Base-by-base conservation (phyloP, 192 early-diverging fungal species). In the Coemansia sp. region DNA sequence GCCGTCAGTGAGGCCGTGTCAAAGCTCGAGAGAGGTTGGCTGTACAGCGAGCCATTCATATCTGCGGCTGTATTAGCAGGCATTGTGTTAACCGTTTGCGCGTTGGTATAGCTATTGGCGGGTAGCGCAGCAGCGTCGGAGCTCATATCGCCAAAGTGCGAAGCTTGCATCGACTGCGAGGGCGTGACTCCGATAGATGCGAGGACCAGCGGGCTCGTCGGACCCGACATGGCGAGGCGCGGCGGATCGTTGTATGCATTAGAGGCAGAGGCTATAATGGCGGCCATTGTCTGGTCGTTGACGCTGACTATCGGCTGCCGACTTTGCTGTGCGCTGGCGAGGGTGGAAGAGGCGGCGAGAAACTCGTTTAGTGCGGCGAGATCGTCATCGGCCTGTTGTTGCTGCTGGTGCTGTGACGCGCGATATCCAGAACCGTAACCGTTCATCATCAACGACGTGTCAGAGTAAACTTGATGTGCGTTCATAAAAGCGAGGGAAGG, bases 151-250 rank as follows among this genome's bases (percentile, higher is more conserved):
- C 58, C 55, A 13, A 82, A 42, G 28, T 77, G 75, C 26, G 67
- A 63, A 2, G 68, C 62, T 53, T 70, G 77, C 42, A 71, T 70
- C 21, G 80, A 74, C 43, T 77, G 80, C 6, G 66, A 69, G 1
- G 80, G 75, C 13, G 80, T 77, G 42, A 66, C 69, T 0, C 72
- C 80, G 8, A 69, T 68, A 21, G 80, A 68, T 63, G 64, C 70
- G 58, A 73, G 26, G 17, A 70, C 32, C 50, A 76, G 53, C 33
- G 79, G 79, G 52, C 67, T 76, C 11, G 72, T 58, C 23, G 69
- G 63, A 4, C 42, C 44, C n/a, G 57, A 21, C 39, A 57, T 23
- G 67, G 43, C 58, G 19, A 65, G 14, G 0, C 16, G 26, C 35
- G n/a, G 63, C 0, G 42, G 43, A 26, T 66, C 53, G 11, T 67